Percentiles rank a stretch among this genome's conserved stretches.
phyloP scores from a whole-genome alignment of 2,329 filamentous ascomycete species.

The Apiospora phragmitis region DNA sequence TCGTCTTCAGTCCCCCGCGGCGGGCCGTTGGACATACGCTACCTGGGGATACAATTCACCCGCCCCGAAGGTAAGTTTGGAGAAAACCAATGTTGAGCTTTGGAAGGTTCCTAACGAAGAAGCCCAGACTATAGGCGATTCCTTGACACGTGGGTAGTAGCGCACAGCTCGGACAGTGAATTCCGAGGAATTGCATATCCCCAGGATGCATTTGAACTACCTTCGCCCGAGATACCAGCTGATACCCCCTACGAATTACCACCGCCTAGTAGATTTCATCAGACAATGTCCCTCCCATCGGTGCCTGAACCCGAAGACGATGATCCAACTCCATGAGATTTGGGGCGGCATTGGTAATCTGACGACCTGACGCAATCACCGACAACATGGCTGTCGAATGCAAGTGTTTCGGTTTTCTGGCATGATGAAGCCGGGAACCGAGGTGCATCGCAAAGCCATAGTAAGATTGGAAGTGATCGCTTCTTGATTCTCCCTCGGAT shows the following conservation, averaged over 20 bases:
- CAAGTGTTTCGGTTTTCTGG: constrained; percentile 1
- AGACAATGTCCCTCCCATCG: background rate
- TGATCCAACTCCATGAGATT: constrained; percentile 7
- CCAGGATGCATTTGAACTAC: constrained; percentile 45
- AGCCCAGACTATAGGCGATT: constrained; percentile 46
- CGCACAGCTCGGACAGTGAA: constrained; percentile 47
- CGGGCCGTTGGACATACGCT: constrained; percentile 42
- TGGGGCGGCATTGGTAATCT: background rate
- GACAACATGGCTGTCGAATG: background rate
- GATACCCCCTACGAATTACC: constrained; percentile 23
- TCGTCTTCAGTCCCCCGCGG: constrained; percentile 20
- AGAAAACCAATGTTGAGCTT: background rate
- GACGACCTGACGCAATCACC: background rate
- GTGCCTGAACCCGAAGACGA: constrained; percentile 16
- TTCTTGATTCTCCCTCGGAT: background rate
- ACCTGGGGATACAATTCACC: constrained; percentile 52
- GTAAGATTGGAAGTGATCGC: background rate
- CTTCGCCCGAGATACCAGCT: constrained; percentile 46
- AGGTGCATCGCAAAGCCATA: background rate
- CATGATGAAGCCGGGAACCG: background rate
- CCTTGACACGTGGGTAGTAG: constrained; percentile 45
- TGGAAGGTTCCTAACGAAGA: background rate
- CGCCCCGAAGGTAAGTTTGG: constrained; percentile 42
- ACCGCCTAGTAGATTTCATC: constrained; percentile 14
- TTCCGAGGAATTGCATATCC: constrained; percentile 48